phyloP scores from a whole-genome alignment of 2,329 filamentous ascomycete species.

The Ophiobolus disseminans region DNA sequence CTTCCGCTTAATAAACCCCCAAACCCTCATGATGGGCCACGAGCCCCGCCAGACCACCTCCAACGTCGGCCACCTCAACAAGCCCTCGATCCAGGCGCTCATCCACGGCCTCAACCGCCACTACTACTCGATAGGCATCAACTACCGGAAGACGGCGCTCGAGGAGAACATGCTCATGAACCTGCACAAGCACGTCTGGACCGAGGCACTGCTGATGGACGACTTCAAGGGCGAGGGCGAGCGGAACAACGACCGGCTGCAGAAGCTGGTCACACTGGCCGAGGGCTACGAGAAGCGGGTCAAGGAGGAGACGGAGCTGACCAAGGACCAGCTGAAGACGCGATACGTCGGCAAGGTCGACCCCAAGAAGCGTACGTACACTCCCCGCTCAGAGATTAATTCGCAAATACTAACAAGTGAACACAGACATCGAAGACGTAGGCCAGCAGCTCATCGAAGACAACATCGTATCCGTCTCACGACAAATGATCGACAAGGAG shows the following conservation, averaged over 20 bases:
- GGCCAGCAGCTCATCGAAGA: constrained; percentile 97
- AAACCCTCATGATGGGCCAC: constrained; percentile 96
- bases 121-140: constrained; percentile 99
- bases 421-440: constrained; percentile 83
- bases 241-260: constrained; percentile 85
- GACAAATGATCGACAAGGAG: constrained; percentile 99
- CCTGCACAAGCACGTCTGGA: constrained; percentile 99
- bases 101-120: constrained; percentile 98
- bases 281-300: constrained; percentile 99
- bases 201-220: constrained; percentile 94
- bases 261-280: constrained; percentile 84
- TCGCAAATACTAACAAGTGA: constrained; percentile 21
- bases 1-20: constrained; percentile 97
- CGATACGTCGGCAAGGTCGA: constrained; percentile 99
- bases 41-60: constrained; percentile 97
- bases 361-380: constrained; percentile 84
- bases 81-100: constrained; percentile 98
- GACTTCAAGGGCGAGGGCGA: constrained; percentile 87
- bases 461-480: constrained; percentile 97
- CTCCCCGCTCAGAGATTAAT: background rate
- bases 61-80: constrained; percentile 97
- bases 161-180: constrained; percentile 99
- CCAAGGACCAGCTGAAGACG: constrained; percentile 97
- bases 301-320: constrained; percentile 97
- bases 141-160: constrained; percentile 95